A percentile compares a stretch with the other conserved stretches of the same genome.
Evolutionary conservation across 345 rosid genomes (phyloP).

Genomic region (Anastatica hierochuntica): DNA sequence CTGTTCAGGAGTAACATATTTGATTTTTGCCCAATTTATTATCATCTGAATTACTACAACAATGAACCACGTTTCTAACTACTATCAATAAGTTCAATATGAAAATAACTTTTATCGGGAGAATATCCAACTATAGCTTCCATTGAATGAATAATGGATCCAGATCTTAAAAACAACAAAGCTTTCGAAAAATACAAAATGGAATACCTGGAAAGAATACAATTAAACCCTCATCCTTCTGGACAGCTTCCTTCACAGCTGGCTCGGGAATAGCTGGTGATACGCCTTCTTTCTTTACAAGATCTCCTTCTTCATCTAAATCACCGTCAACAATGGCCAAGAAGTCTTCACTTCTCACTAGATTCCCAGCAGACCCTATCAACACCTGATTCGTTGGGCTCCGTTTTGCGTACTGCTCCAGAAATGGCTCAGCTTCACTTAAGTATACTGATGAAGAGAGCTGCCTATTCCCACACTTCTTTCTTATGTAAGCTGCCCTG

Average conservation of each 20-base stretch:
- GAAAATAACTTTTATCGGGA: too few relatives aligned
- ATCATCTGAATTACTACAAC: too few relatives aligned
- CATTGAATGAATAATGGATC: too few relatives aligned
- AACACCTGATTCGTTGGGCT: constrained; percentile 62
- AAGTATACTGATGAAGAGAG: constrained; percentile 66
- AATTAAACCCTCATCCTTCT: constrained; percentile 67
- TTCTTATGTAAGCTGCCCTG: constrained; percentile 70
- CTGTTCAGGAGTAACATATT: too few relatives aligned
- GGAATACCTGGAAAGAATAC: constrained; percentile 86
- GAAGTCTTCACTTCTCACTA: constrained; percentile 65
- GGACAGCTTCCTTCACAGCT: constrained; percentile 41
- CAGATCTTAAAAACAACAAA: too few relatives aligned
- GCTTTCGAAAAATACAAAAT: not conserved
- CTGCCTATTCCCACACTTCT: constrained; percentile 60
- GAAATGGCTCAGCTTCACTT: constrained; percentile 91
- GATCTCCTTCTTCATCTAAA: constrained; percentile 90
- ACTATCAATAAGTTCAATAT: too few relatives aligned
- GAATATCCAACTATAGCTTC: too few relatives aligned
- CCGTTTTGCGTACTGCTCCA: constrained; percentile 69
- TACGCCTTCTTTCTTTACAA: constrained; percentile 44
- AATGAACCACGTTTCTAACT: too few relatives aligned
- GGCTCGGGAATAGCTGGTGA: constrained; percentile 40
- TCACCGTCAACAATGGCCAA: constrained; percentile 73
- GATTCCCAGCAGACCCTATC: constrained; percentile 85
- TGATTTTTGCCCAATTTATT: too few relatives aligned